Conservation (phyloP, 805 yeast species). For the Yarrowia sp. region DNA sequence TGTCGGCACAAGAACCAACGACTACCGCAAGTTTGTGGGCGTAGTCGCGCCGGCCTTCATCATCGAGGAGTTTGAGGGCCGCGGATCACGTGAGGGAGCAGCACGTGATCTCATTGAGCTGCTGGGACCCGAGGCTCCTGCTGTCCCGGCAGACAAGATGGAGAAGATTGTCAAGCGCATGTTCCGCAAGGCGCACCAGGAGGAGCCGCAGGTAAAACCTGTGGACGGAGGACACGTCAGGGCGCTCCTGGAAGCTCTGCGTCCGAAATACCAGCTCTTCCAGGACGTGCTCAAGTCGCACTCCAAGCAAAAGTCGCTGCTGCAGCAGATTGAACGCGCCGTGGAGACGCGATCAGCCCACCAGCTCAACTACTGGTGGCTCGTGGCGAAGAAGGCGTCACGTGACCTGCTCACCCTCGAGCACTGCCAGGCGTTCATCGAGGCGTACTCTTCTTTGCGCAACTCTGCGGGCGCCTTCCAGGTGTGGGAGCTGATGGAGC, state of each 20-base stretch:
- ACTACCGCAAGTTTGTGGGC: not conserved
- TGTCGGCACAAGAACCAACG: not conserved
- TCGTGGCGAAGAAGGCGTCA: constrained; percentile 1
- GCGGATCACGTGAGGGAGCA: constrained; percentile 3
- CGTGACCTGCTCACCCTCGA: not conserved
- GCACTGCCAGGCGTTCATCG: not conserved
- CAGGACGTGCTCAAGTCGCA: not conserved
- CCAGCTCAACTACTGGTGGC: constrained; percentile 19
- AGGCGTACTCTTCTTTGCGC: not conserved
- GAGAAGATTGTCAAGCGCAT: not conserved
- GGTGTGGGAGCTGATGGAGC: constrained; percentile 21
- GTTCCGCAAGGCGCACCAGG: not conserved
- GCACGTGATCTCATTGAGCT: not conserved
- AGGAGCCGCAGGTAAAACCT: too few species aligned
- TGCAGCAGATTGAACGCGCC: not conserved
- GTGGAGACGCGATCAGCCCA: not conserved
- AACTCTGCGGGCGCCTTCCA: not conserved
- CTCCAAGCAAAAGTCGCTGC: not conserved
- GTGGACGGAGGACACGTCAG: too few species aligned
- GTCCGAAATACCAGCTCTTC: not conserved
- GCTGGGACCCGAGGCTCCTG: constrained; percentile 6
- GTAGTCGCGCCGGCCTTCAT: constrained; percentile 11
- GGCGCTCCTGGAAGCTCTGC: not conserved
- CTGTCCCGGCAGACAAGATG: not conserved
- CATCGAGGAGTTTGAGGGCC: not conserved